These are phyloP conservation scores for Spiraea crenata DNA, from an alignment of 331 rosid genomes.

Conservation along the genomic window DNA sequence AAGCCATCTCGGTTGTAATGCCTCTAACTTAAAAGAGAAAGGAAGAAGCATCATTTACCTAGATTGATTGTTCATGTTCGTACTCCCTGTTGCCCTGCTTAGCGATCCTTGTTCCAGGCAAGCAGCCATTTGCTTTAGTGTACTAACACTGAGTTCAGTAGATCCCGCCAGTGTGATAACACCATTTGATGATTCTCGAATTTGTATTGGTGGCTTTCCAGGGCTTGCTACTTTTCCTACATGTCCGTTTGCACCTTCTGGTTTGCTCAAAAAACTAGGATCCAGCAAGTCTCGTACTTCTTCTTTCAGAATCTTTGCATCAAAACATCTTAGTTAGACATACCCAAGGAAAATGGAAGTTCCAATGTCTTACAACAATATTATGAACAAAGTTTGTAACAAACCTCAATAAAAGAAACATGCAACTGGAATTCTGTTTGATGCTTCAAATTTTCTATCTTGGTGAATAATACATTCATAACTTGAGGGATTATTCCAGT, in stretches of 20 bases:
- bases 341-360: background rate
- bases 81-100: conserved; percentile 98
- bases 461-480: conserved; percentile 81
- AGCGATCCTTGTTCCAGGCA: conserved; percentile 95
- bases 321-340: conserved; percentile 39
- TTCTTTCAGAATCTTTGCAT: conserved; percentile 88
- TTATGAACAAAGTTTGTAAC: conserved; percentile 14
- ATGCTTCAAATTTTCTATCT: conserved; percentile 73
- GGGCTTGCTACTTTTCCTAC: conserved; percentile 62
- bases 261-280: conserved; percentile 65
- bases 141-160: conserved; percentile 80
- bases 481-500: conserved; percentile 89
- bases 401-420: conserved; percentile 96
- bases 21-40: background rate
- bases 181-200: conserved; percentile 97
- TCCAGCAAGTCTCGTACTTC: conserved; percentile 97
- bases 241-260: conserved; percentile 82
- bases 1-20: background rate
- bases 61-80: conserved; percentile 99
- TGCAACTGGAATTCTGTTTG: conserved; percentile 91
- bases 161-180: conserved; percentile 98
- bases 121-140: conserved; percentile 92
- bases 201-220: conserved; percentile 94
- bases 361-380: conserved; percentile 3
- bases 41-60: conserved; percentile 47